These are phyloP conservation scores for Trametes meyenii DNA, from an alignment of 768 basidiomycete genomes.

Conservation along the genomic window DNA sequence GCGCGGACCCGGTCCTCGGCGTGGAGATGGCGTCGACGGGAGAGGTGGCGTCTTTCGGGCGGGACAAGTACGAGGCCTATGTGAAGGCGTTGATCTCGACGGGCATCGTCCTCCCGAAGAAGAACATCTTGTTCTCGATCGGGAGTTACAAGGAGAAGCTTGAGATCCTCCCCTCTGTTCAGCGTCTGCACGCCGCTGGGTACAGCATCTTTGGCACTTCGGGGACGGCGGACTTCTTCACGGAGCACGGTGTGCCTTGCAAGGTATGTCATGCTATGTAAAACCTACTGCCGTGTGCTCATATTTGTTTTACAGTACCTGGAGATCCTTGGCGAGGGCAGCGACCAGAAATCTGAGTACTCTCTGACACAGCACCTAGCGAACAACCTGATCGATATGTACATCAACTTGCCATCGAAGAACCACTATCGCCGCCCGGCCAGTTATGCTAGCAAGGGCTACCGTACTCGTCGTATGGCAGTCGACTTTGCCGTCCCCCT, in stretches of 20 bases:
- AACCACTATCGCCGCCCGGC: conserved; percentile 97
- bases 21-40: conserved; percentile 99
- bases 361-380: conserved; percentile 96
- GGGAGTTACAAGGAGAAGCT: conserved; percentile 98
- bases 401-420: conserved; percentile 98
- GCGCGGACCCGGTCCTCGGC: conserved; percentile 95
- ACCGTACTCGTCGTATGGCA: conserved; percentile 96
- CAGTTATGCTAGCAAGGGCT: conserved; percentile 96
- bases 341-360: conserved; percentile 93
- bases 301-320: conserved; percentile 60
- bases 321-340: conserved; percentile 80
- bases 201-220: conserved; percentile 97
- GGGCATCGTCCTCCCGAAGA: conserved; percentile 92
- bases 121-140: conserved; percentile 96
- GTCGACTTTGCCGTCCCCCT: conserved; percentile 98
- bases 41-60: conserved; percentile 98
- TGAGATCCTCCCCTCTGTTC: conserved; percentile 92
- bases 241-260: conserved; percentile 95
- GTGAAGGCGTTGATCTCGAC: conserved; percentile 96
- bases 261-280: conserved; percentile 53
- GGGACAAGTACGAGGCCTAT: conserved; percentile 97
- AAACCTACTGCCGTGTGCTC: background rate
- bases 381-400: conserved; percentile 98
- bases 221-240: conserved; percentile 96
- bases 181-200: conserved; percentile 91